Percentiles rank a stretch among this genome's conserved stretches.
These are phyloP conservation scores for Peniophora sp. DNA, from an alignment of 1,284 basidiomycete species.

Conservation along the genomic window DNA sequence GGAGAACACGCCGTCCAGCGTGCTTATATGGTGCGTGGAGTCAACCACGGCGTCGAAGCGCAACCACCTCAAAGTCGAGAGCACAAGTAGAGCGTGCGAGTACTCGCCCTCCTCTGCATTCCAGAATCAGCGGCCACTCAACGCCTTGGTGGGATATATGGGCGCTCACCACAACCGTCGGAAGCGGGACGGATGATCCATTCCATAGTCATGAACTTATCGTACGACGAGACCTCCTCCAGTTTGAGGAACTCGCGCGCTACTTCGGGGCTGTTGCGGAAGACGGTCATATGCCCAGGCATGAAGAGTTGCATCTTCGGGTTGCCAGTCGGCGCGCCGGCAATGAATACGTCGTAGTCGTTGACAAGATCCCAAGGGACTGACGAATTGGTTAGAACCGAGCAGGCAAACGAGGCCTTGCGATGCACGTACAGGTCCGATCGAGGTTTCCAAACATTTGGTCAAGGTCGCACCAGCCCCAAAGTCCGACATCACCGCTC, in stretches of 20 bases:
- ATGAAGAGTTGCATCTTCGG: not conserved
- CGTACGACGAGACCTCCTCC: not conserved
- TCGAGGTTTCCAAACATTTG: not conserved
- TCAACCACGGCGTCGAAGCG: not conserved
- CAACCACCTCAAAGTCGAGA: not conserved
- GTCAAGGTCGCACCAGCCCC: not conserved
- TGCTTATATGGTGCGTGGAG: not conserved
- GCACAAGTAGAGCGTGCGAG: not conserved
- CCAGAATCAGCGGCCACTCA: too few species aligned
- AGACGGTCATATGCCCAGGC: not conserved
- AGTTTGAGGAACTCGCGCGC: not conserved
- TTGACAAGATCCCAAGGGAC: not conserved
- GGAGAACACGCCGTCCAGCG: not conserved
- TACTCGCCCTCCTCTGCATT: not conserved
- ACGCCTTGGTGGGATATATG: too few species aligned
- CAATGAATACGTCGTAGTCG: not conserved
- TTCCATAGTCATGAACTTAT: not conserved
- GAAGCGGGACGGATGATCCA: not conserved
- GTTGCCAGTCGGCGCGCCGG: not conserved
- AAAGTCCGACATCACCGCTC: not conserved
- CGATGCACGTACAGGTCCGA: not conserved
- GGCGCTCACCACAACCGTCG: not conserved
- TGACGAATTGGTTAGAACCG: not conserved
- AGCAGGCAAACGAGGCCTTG: not conserved
- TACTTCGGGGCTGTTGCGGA: not conserved